Base-by-base conservation (phyloP, 305 asterid genomes). In the Fraxinus dipetala region DNA sequence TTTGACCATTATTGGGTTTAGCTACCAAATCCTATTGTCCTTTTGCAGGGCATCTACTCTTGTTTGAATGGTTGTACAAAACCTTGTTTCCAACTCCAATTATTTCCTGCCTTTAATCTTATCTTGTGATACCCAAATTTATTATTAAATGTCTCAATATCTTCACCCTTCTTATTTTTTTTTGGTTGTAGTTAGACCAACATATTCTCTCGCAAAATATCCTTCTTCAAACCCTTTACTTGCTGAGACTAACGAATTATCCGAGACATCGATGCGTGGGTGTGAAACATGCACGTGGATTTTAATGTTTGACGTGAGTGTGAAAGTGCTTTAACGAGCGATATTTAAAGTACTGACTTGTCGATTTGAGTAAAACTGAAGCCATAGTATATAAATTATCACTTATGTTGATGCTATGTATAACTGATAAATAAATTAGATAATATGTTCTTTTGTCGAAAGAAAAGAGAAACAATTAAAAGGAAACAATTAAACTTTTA, bases 21-120 rank as follows among this genome's bases (percentile, higher is more conserved):
- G 91, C 84, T 81, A 90, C 90, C 92, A 48, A 90, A 87, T 89
- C 88, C 76, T 56, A 59, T 69, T 72, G 88, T 88, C 91, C 77
- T 80, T 84, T 87, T 81, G 85, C 84, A 20, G 80, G 59, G 0
- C 24, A 51, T 54, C 79, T 26, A 67, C 79, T 63, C 61, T 51
- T 2, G 32, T 72, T 79, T 81, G 79, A 83, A 81, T 81, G 81
- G 76, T 32, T 51, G 75, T 48, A 76, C 20, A 69, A 76, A 75
- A 61, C 31, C 40, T 77, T 72, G 72, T 31, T 72, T 69, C 82
- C 87, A 84, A 54, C 45, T 16, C 45, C 76, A 72, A 34, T 72
- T 72, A 72, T 72, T 72, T 18, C 45, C 74, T 40, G 20, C 78
- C 6, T n/a, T 80, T 18, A 77, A 54, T 77, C 79, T 48, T 36